phyloP scores from a whole-genome alignment of 345 rosid species.

The Eutrema japonicum region DNA sequence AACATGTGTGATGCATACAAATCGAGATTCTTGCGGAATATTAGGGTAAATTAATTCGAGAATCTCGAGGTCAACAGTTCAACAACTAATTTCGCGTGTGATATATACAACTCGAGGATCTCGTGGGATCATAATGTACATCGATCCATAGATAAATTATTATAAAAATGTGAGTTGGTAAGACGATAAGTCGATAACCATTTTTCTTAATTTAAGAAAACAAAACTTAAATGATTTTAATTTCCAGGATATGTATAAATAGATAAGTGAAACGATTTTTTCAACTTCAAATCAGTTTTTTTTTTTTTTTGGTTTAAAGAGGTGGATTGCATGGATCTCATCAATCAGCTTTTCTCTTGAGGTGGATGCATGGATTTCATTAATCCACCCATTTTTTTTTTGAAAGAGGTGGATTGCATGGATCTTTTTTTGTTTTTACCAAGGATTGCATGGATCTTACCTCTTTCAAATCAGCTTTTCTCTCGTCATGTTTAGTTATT shows the following conservation, averaged over 20 bases:
- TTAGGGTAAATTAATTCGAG: slow-evolving; percentile 12
- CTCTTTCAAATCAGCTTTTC: neutral
- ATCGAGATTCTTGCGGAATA: slow-evolving; percentile 7
- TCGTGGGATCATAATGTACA: neutral
- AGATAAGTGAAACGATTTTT: neutral
- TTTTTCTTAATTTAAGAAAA: neutral
- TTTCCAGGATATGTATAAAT: neutral
- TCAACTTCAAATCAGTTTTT: neutral
- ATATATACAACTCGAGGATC: neutral
- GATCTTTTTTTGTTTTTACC: too few relatives aligned
- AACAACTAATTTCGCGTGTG: neutral
- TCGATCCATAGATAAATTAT: too few relatives aligned
- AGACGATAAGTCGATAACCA: neutral
- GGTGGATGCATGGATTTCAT: too few relatives aligned
- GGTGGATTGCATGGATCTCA: too few relatives aligned
- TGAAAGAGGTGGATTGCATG: too few relatives aligned
- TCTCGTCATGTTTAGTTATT: too few relatives aligned
- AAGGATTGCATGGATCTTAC: too few relatives aligned
- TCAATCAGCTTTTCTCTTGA: too few relatives aligned
- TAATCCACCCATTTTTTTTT: too few relatives aligned
- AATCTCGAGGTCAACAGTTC: slow-evolving; percentile 6
- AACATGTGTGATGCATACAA: slow-evolving; percentile 15
- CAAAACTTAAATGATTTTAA: neutral
- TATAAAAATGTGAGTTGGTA: neutral
- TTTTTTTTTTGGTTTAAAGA: too few relatives aligned